Evolutionary conservation across 192 early-diverging fungal species (phyloP).

Genomic region (Mortierella claussenii): DNA sequence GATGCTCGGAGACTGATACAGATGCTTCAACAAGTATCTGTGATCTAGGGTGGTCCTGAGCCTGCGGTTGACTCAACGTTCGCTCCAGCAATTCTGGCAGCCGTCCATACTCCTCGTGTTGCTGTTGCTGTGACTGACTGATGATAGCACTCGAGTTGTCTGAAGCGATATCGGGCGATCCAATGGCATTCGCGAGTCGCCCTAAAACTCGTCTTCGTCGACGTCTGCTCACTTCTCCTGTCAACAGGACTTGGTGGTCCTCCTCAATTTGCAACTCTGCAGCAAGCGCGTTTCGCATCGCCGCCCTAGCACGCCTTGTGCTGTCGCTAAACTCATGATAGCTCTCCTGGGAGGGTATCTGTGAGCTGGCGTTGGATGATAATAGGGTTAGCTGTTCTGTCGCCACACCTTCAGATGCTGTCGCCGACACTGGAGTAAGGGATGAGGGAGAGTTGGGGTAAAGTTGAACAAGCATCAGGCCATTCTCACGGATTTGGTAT

Average conservation of each 20-base stretch:
- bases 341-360: constrained; percentile 1
- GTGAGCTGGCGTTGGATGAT: background rate
- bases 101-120: background rate
- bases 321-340: constrained; percentile 38
- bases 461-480: constrained; percentile 25
- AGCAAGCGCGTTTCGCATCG: constrained; percentile 32
- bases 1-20: background rate
- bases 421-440: background rate
- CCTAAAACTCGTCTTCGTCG: constrained; percentile 24
- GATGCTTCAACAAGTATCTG: background rate
- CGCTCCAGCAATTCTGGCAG: background rate
- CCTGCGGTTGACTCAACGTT: background rate
- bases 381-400: background rate
- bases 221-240: constrained; percentile 43
- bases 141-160: constrained; percentile 32
- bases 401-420: background rate
- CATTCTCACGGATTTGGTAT: constrained; percentile 27
- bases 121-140: constrained; percentile 22
- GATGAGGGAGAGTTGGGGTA: constrained; percentile 10
- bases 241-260: constrained; percentile 29
- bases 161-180: constrained; percentile 11
- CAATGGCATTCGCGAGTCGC: constrained; percentile 12
- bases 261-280: constrained; percentile 34
- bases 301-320: constrained; percentile 25
- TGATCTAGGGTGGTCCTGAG: background rate